phyloP scores from a whole-genome alignment of 176 grass and related monocot species.

The Triticum timopheevii region DNA sequence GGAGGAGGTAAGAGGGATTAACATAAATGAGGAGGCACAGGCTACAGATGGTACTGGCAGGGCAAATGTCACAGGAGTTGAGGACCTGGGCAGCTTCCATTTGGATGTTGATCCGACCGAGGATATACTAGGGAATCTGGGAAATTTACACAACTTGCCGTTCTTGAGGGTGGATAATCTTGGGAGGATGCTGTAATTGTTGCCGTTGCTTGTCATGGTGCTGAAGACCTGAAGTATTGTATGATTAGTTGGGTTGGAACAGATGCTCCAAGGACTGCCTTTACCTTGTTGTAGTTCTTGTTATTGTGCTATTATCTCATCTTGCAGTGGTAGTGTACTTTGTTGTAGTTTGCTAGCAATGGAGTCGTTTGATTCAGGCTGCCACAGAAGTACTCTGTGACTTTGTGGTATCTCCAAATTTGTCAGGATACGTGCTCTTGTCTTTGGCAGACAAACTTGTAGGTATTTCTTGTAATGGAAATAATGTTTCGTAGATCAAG shows the following conservation, averaged over 20 bases:
- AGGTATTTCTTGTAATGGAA: too few species aligned
- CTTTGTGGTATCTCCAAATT: too few species aligned
- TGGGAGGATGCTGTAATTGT: slow-evolving; percentile 38
- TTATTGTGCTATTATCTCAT: slow-evolving; percentile 13
- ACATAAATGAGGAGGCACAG: slow-evolving; percentile 80
- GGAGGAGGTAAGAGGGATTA: slow-evolving; percentile 63
- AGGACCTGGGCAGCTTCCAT: slow-evolving; percentile 57
- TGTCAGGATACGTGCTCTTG: too few species aligned
- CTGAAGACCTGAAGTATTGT: slow-evolving; percentile 5
- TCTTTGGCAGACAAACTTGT: too few species aligned
- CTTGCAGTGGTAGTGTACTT: neutral
- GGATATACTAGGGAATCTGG: slow-evolving; percentile 77
- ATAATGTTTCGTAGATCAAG: too few species aligned
- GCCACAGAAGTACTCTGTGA: too few species aligned
- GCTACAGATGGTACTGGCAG: slow-evolving; percentile 52
- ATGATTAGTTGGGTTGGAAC: slow-evolving; percentile 25
- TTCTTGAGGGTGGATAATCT: slow-evolving; percentile 69
- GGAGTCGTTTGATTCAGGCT: too few species aligned
- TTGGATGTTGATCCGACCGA: slow-evolving; percentile 65
- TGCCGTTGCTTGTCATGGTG: neutral
- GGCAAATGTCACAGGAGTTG: slow-evolving; percentile 28
- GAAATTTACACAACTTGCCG: slow-evolving; percentile 62
- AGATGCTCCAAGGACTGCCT: slow-evolving; percentile 28
- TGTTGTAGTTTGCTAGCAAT: too few species aligned
- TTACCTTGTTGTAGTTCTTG: slow-evolving; percentile 2